Base-by-base conservation (phyloP, 2,329 filamentous ascomycete genomes). In the Colletotrichum karsti region DNA sequence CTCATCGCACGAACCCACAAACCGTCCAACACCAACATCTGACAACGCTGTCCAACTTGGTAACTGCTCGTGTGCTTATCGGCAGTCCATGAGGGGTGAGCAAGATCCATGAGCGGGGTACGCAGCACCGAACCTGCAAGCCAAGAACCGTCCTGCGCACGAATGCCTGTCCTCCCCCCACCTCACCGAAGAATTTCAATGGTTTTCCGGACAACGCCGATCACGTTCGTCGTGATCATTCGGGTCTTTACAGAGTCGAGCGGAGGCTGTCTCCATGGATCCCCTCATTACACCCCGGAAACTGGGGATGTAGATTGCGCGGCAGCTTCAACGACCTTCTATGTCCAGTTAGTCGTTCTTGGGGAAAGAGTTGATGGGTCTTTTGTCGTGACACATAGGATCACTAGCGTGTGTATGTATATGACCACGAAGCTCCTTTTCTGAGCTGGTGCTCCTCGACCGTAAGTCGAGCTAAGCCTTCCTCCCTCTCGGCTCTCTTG, bases 11-110 rank as follows among this genome's bases (percentile, higher is more conserved):
- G 10, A 0, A 20, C 15, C 50, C 26, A 4, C 26, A 22, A 24
- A n/a, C 4, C 33, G 22, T 37, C 2, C 22, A 13, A 12, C 15
- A n/a, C 30, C 8, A 20, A 28, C 22, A 33, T n/a, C n/a, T n/a
- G n/a, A n/a, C n/a, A n/a, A n/a, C n/a, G n/a, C n/a, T n/a, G n/a
- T n/a, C n/a, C n/a, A 9, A 66, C 18, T 8, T 20, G 48, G 63
- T n/a, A 66, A 66, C 7, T 62, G 57, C n/a, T 62, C 57, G 63
- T 20, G 63, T 66, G 57, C 63, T 66, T 62, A 66, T 66, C 57
- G 56, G 20, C 26, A 3, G 8, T 22, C 22, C n/a, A 30, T 62
- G 63, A 66, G 63, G 56, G 63, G 57, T 20, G 28, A 55, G n/a
- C n/a, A 46, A 18, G 7, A 5, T 30, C 18, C 18, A 59, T 12